Base-by-base conservation (phyloP, 2,329 filamentous ascomycete species). In the Penicillium sp. region DNA sequence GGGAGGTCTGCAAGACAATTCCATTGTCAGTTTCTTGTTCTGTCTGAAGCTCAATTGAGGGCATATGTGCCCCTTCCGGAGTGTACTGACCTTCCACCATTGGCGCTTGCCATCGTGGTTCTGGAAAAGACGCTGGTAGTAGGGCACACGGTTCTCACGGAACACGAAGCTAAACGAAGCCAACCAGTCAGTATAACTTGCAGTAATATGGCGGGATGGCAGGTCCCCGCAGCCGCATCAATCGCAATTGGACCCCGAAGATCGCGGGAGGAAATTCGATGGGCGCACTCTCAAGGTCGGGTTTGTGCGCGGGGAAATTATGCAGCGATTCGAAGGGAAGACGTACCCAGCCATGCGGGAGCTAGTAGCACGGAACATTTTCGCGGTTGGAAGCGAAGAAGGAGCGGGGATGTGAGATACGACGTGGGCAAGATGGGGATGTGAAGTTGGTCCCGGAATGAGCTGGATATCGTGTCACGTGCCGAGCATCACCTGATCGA, bases 51-150 rank as follows among this genome's bases (percentile, higher is more conserved):
- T 44, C n/a, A 40, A 50, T 39, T 43, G 23, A 41, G 10, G 13
- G 40, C 31, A 11, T 15, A 19, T 44, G 31, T 60, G 49, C 41
- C 34, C 41, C 38, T 40, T 48, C 41, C 41, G 57, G 55, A 46
- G 50, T 51, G 47, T 36, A 81, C 83, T 75, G 70, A 88, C 86
- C 84, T 88, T 87, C 73, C 82, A 78, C 86, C 86, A 89, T 73
- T 84, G 81, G 73, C 86, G 80, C 70, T 86, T 76, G 68, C 86
- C 85, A 72, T 88, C 86, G 72, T 87, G 78, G 62, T 78, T 80
- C 77, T 88, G 86, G 79, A 85, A 86, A 48, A 87, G 79, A 65
- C 83, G 80, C 78, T 89, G 86, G 79, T 87, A 89, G 67, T 83
- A 76, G 52, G 86, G 84, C 63, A 89, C 87, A 67, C 83, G 81